phyloP scores from a whole-genome alignment of 108 stramenopile genomes.

The Craspedostauros australis region DNA sequence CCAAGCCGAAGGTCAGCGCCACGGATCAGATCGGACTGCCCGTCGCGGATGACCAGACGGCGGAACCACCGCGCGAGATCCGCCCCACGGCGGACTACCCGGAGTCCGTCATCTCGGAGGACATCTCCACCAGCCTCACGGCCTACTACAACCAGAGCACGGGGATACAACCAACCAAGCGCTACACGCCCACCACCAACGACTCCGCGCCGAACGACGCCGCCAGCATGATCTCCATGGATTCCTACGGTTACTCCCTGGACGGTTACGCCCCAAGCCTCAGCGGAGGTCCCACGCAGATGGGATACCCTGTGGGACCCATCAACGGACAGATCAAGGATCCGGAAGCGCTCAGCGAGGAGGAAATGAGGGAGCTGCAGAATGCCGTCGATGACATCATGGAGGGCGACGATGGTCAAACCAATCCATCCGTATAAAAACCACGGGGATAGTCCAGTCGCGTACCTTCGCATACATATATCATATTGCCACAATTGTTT shows the following conservation, averaged over 20 bases:
- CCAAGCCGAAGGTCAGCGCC: not conserved
- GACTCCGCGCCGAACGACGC: conserved; percentile 27
- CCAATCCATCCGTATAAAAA: no score
- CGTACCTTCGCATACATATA: no score
- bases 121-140: conserved; percentile 41
- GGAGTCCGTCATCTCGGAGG: conserved; percentile 30
- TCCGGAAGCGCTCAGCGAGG: no score
- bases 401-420: no score
- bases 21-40: no score
- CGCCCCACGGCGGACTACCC: conserved; percentile 8
- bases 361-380: no score
- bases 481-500: no score
- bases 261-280: conserved; percentile 53
- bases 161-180: no score
- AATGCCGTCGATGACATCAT: no score
- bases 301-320: conserved; percentile 26
- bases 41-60: no score
- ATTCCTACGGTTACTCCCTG: conserved; percentile 55
- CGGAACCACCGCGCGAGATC: conserved; percentile 2
- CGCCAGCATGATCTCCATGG: conserved; percentile 47
- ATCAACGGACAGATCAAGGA: no score
- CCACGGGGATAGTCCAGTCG: no score
- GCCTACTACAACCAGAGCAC: conserved; percentile 45
- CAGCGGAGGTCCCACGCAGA: conserved; percentile 27
- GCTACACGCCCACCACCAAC: conserved; percentile 1